These are phyloP conservation scores for Talaromyces adpressus DNA, from an alignment of 495 filamentous ascomycete genomes.

Conservation along the genomic window DNA sequence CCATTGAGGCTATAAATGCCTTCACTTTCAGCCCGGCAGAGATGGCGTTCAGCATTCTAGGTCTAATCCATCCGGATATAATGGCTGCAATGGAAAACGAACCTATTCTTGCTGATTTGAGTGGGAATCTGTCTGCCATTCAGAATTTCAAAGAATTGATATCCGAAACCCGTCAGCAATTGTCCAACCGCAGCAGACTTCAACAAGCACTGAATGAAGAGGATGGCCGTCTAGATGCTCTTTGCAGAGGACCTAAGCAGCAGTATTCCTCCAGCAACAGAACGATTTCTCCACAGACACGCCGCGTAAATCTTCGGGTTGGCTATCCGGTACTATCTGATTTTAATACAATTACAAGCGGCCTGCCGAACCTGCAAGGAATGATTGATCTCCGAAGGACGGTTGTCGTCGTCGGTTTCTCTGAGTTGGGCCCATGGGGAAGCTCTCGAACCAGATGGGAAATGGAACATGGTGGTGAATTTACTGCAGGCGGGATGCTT, in stretches of 20 bases:
- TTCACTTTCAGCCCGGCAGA: slow-evolving; percentile 16
- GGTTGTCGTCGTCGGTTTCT: slow-evolving; percentile 16
- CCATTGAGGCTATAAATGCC: slow-evolving; percentile 11
- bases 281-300: slow-evolving; percentile 33
- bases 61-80: slow-evolving; percentile 8
- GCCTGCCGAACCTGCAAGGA: slow-evolving; percentile 7
- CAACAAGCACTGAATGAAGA: slow-evolving; percentile 11
- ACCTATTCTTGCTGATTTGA: slow-evolving; percentile 15
- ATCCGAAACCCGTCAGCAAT: slow-evolving; percentile 27
- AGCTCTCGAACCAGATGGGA: slow-evolving; percentile 19
- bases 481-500: slow-evolving; percentile 11
- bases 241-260: no score
- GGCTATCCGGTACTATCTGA: slow-evolving; percentile 10
- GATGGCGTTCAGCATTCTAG: slow-evolving; percentile 18
- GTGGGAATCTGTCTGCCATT: slow-evolving; percentile 9
- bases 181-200: slow-evolving; percentile 78
- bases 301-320: neutral
- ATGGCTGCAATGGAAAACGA: slow-evolving; percentile 4
- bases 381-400: slow-evolving; percentile 16
- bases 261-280: neutral
- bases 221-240: neutral
- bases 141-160: slow-evolving; percentile 6
- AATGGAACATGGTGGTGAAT: slow-evolving; percentile 13
- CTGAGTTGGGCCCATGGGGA: slow-evolving; percentile 18
- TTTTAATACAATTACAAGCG: neutral